A percentile compares a stretch with the other conserved stretches of the same genome.
phyloP scores from a whole-genome alignment of 768 basidiomycete genomes.

The Rickenella mellea region DNA sequence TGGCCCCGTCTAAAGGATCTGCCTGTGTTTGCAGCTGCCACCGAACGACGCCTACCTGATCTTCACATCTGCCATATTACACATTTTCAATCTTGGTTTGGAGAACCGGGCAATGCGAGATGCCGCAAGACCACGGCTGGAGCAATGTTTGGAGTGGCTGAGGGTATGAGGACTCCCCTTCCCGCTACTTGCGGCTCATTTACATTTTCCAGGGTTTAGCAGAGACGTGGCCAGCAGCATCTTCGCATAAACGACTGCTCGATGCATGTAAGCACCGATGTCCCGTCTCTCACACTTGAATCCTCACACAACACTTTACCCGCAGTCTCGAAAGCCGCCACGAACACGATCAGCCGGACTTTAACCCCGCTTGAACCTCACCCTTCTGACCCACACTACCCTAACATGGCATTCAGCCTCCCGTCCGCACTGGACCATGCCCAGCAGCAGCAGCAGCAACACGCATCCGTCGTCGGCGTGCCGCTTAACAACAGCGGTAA shows the following conservation, averaged over 20 bases:
- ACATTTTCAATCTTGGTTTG: not conserved
- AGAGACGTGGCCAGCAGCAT: not conserved
- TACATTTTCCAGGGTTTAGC: not conserved
- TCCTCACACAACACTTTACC: not conserved
- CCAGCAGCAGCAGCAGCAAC: not conserved
- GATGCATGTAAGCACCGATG: not conserved
- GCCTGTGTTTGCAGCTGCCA: not conserved
- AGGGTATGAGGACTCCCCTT: not conserved
- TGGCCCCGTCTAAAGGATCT: not conserved
- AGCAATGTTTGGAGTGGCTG: constrained; percentile 1
- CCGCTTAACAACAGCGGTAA: too few relatives aligned
- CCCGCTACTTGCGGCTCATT: not conserved
- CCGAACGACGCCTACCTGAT: not conserved
- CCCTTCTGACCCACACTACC: not conserved
- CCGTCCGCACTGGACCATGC: not conserved
- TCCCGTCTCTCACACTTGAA: not conserved
- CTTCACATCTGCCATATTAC: not conserved
- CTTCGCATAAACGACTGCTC: not conserved
- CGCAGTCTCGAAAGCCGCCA: not conserved
- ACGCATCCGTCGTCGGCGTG: too few relatives aligned
- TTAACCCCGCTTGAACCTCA: not conserved
- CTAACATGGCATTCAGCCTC: not conserved
- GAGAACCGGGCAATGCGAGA: not conserved
- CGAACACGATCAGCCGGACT: not conserved
- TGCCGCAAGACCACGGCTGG: not conserved